phyloP scores from a whole-genome alignment of 257 asterid genomes.

The Eucommia ulmoides region DNA sequence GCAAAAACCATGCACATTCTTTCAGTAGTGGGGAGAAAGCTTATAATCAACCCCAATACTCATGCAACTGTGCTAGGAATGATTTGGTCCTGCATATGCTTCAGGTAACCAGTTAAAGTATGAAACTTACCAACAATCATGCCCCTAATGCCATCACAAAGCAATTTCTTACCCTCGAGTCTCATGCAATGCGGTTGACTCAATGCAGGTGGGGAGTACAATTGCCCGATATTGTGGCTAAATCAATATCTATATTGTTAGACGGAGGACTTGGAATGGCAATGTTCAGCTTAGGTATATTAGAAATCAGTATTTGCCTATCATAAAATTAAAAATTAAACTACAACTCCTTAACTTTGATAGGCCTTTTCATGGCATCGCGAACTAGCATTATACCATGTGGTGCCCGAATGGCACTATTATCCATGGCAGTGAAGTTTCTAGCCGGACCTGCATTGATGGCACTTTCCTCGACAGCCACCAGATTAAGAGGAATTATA shows the following conservation, averaged over 20 bases:
- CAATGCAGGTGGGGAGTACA: constrained; percentile 44
- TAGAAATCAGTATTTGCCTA: constrained; percentile 9
- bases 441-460: constrained; percentile 59
- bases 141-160: too few species aligned
- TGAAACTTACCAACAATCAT: too few species aligned
- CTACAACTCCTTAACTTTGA: not conserved
- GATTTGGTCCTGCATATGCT: constrained; percentile 69
- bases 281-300: constrained; percentile 86
- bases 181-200: constrained; percentile 10
- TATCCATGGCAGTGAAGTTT: constrained; percentile 63
- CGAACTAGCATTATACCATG: constrained; percentile 59
- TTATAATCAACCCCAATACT: constrained; percentile 68
- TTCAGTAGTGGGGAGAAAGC: constrained; percentile 47
- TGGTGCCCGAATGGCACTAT: constrained; percentile 49
- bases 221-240: constrained; percentile 48
- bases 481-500: constrained; percentile 54
- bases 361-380: constrained; percentile 92
- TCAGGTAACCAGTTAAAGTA: constrained; percentile 74
- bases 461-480: constrained; percentile 53
- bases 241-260: constrained; percentile 49
- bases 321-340: not conserved
- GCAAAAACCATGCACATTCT: constrained; percentile 25
- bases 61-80: constrained; percentile 64
- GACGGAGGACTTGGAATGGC: constrained; percentile 99
- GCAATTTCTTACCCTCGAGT: too few species aligned